Base-by-base conservation (phyloP, 768 basidiomycete genomes). In the Serendipita indica region DNA sequence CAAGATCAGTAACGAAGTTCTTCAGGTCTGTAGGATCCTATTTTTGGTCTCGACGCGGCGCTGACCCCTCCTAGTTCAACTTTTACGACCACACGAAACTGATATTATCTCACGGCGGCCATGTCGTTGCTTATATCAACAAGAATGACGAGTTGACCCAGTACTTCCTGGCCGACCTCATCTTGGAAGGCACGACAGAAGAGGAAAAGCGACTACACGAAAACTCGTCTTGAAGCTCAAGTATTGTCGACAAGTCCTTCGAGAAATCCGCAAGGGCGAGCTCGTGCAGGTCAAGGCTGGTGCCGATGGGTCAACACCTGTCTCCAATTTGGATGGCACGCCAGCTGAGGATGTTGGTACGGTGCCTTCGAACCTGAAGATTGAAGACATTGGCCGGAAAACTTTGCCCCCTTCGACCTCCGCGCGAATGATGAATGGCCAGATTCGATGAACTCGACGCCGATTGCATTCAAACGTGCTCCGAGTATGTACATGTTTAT, bases 21-120 rank as follows among this genome's bases (percentile, higher is more conserved):
- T 97, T n/a, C 94, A 97, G 81, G 92, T 89, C 60, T 43, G 77
- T 64, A 62, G 20, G n/a, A 10, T 32, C 39, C n/a, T 22, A 39
- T 46, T 39, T 41, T 39, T 60, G 14, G 45, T 14, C 7, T 7
- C 41, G 41, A 37, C 10, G 35, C 35, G 10, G 18, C 7, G 10
- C 37, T 35, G 39, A 46, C 49, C 18, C 12, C 28, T 33, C 27
- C 2, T 67, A 98, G 94, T 97, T 97, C 79, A 99, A 98, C 75
- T 98, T 97, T 70, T 89, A 89, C 69, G 96, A 98, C 72, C 96
- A 99, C 73, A 85, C 88, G 39, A 98, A 99, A 69, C 73, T 98
- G 61, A 83, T 99, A 60, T 74, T 99, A 56, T 89, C 90, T 16
- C 80, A 83, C 1, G 75, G 83, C 27, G 93, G 89, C 2, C 74